Base-by-base conservation (phyloP, 148 eudicot genomes). In the Chenopodium formosanum region DNA sequence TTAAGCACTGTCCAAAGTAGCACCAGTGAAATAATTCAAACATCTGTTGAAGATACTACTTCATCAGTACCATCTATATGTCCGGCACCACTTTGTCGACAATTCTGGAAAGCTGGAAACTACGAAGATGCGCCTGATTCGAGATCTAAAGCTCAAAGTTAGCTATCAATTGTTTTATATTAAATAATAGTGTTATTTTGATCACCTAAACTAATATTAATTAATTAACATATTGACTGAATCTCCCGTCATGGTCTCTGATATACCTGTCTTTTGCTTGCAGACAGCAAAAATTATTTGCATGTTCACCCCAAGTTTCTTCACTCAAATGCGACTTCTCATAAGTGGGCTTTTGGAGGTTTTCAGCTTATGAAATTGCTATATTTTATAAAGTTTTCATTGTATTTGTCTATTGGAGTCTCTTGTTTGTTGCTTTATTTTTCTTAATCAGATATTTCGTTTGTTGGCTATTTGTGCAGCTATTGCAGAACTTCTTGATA, bases 331-430 rank as follows among this genome's bases (percentile, higher is more conserved):
- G 98, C 98, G 77, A 94, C 98, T 85, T 92, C 98, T 70, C 98
- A 94, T 83, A 94, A 94, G 88, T 94, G 98, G 98, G 97, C 94
- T 50, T 94, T 94, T 85, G 98, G 98, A 84, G 98, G 98, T 92
- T 40, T 40, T 37, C 58, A 32, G 64, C 76, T 80, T 58, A 52
- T 68, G 9, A 62, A 64, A 73, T 29, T 25, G 74, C 34, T 9
- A 67, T 62, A 56, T 12, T 56, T 56, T 17, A 14, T 14, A 14
- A 27, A 63, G 19, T 69, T 79, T 60, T 37, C 47, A 23, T 37
- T 80, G 73, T 63, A 23, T 23, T 56, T 75, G 11, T 81, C 8
- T 63, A 20, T 73, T 47, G 52, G 82, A 16, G 44, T 82, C 32
- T 75, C 34, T 23, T 58, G 10, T 40, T 22, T 37, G 48, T 67